Conservation (phyloP, 116 monocot species). For the Dioscorea cayenensis region DNA sequence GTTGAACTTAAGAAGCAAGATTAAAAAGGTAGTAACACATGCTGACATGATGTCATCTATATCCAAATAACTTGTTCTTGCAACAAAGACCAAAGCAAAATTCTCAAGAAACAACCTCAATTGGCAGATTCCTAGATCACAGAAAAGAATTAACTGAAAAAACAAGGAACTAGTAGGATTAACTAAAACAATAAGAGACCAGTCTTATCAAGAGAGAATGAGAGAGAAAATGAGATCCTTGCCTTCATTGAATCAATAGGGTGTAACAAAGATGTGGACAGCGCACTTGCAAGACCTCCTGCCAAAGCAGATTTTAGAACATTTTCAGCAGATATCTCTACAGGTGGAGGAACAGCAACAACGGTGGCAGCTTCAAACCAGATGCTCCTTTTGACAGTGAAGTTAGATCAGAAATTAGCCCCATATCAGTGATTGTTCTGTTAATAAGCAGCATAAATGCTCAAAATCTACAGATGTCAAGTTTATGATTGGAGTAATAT, state of each 20-base stretch:
- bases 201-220: neutral
- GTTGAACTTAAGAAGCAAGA: neutral
- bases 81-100: neutral
- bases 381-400: constrained; percentile 41
- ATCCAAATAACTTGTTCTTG: neutral
- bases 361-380: constrained; percentile 99
- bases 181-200: neutral
- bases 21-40: neutral
- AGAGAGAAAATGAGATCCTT: constrained; percentile 4
- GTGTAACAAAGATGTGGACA: constrained; percentile 83
- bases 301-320: constrained; percentile 94
- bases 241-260: constrained; percentile 96
- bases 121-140: neutral
- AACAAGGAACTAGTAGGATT: neutral
- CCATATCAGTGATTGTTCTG: neutral
- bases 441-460: neutral
- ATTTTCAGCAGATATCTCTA: constrained; percentile 76
- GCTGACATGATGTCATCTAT: too few species aligned
- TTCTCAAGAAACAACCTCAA: neutral
- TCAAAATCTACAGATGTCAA: neutral
- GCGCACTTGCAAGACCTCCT: constrained; percentile 89
- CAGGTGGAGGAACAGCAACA: constrained; percentile 87
- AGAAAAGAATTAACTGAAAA: too few species aligned
- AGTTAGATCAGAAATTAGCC: neutral
- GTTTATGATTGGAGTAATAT: neutral